phyloP scores from a whole-genome alignment of 139 green algal species.

The Limnomonas spitsbergensis region DNA sequence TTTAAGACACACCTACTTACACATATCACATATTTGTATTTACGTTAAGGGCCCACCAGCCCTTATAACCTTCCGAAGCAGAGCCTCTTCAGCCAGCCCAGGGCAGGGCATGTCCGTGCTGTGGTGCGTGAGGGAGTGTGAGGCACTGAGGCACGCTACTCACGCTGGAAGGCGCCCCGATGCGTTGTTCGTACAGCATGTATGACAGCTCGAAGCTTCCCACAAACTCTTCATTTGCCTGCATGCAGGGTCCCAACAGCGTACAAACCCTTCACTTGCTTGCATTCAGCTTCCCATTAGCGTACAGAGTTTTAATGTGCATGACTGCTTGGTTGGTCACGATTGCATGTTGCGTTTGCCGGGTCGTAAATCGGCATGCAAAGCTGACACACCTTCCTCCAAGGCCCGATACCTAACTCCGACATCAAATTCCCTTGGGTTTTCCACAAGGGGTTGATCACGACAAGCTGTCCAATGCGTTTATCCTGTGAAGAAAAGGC shows the following conservation, averaged over 20 bases:
- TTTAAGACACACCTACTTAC: too few species aligned
- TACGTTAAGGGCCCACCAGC: too few species aligned
- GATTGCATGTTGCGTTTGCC: background rate
- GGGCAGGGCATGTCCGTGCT: too few species aligned
- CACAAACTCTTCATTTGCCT: constrained; percentile 14
- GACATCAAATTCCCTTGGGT: constrained; percentile 30
- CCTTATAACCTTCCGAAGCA: background rate
- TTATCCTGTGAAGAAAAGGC: constrained; percentile 8
- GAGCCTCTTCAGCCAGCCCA: too few species aligned
- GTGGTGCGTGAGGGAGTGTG: too few species aligned
- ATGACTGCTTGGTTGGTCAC: background rate
- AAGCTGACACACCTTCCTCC: constrained; percentile 11
- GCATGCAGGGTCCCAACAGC: background rate
- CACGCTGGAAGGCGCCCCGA: constrained; percentile 40
- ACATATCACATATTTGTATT: too few species aligned
- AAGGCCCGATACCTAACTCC: constrained; percentile 33
- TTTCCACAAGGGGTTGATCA: constrained; percentile 16
- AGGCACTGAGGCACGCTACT: too few species aligned
- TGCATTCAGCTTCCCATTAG: background rate
- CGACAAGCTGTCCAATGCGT: constrained; percentile 12
- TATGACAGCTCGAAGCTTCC: constrained; percentile 17
- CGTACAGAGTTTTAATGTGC: background rate
- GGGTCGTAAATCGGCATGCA: background rate
- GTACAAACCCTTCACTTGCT: too few species aligned
- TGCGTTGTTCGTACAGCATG: constrained; percentile 47